A percentile compares a stretch with the other conserved stretches of the same genome.
These are phyloP conservation scores for Zelonia costaricensis DNA, from an alignment of 208 protist species.

Conservation along the genomic window DNA sequence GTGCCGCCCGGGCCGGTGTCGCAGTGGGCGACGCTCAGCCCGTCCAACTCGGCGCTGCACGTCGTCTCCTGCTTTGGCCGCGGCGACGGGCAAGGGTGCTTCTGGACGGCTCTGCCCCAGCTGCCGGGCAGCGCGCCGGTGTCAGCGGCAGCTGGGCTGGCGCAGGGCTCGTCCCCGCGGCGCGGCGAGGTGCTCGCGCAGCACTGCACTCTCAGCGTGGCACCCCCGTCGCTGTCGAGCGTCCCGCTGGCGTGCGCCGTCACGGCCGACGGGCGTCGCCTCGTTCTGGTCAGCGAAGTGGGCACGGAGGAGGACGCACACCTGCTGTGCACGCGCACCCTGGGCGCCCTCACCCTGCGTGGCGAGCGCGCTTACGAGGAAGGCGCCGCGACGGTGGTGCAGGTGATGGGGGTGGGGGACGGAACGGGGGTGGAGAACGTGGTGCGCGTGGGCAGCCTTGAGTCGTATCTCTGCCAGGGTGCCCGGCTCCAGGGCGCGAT, in stretches of 20 bases:
- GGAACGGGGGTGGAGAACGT: slow-evolving; percentile 9
- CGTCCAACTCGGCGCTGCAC: slow-evolving; percentile 39
- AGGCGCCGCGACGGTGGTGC: slow-evolving; percentile 29
- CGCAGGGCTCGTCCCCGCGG: neutral
- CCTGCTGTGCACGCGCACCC: slow-evolving; percentile 48
- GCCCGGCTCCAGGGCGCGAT: slow-evolving; percentile 27
- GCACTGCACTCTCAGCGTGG: slow-evolving; percentile 42
- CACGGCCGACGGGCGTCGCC: slow-evolving; percentile 16
- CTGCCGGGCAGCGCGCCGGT: slow-evolving; percentile 11
- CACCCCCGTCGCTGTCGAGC: slow-evolving; percentile 49
- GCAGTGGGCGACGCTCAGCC: slow-evolving; percentile 43
- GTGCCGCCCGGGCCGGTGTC: slow-evolving; percentile 19
- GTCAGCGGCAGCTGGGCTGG: neutral
- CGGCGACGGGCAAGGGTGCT: slow-evolving; percentile 38
- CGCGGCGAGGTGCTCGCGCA: slow-evolving; percentile 39
- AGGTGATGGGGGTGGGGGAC: slow-evolving; percentile 30
- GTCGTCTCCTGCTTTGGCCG: slow-evolving; percentile 57
- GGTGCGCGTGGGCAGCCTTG: slow-evolving; percentile 9
- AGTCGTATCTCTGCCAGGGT: slow-evolving; percentile 32
- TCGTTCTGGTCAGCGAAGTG: slow-evolving; percentile 58
- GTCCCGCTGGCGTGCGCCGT: slow-evolving; percentile 59
- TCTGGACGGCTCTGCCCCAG: slow-evolving; percentile 52
- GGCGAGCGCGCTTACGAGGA: neutral
- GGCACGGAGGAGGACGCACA: slow-evolving; percentile 63
- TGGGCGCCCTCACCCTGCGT: slow-evolving; percentile 47